Conservation (phyloP, 2,329 filamentous ascomycete genomes). For the Aspergillus sp. region DNA sequence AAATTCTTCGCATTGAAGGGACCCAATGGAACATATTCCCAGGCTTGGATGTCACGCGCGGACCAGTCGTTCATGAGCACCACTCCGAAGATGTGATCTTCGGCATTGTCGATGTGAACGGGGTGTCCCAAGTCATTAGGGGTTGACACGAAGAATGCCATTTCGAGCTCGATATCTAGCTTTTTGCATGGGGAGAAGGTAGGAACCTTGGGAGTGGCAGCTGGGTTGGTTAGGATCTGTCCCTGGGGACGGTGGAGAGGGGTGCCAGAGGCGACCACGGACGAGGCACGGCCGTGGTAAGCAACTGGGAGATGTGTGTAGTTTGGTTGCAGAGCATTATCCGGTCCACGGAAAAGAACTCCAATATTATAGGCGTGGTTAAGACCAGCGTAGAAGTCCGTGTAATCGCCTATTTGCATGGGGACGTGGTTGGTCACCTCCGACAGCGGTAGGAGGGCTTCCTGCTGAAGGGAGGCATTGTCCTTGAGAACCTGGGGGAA, state of each 20-base stretch:
- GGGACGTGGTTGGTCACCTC: constrained; percentile 68
- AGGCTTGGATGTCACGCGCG: constrained; percentile 76
- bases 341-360: constrained; percentile 68
- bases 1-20: constrained; percentile 87
- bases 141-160: constrained; percentile 71
- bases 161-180: constrained; percentile 77
- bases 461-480: constrained; percentile 58
- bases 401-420: constrained; percentile 78
- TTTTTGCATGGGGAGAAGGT: constrained; percentile 63
- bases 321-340: constrained; percentile 75
- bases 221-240: constrained; percentile 68
- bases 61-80: constrained; percentile 89
- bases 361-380: constrained; percentile 77
- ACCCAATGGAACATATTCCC: constrained; percentile 80
- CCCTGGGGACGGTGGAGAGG: constrained; percentile 71
- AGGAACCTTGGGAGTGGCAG: constrained; percentile 61
- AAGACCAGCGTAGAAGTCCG: constrained; percentile 79
- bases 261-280: constrained; percentile 72
- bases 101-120: constrained; percentile 63
- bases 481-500: constrained; percentile 63
- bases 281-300: constrained; percentile 77
- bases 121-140: constrained; percentile 65
- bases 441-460: constrained; percentile 59
- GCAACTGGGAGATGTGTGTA: constrained; percentile 79
- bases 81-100: constrained; percentile 72